These are phyloP conservation scores for Termitomyces sp. DNA, from an alignment of 768 basidiomycete genomes.

Conservation along the genomic window DNA sequence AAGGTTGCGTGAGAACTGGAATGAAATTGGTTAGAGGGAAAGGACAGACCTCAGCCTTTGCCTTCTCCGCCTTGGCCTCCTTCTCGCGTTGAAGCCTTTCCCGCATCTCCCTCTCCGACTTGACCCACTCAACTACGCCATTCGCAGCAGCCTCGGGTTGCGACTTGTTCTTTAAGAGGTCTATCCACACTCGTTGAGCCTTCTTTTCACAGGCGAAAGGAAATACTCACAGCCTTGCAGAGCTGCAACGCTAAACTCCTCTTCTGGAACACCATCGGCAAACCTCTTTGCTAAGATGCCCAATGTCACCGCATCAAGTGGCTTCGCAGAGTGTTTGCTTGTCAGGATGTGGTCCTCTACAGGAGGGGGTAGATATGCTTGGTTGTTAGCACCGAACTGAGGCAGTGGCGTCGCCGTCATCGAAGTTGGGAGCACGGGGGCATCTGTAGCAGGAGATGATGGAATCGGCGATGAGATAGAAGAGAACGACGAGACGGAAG, in stretches of 20 bases:
- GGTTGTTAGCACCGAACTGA: slow-evolving; percentile 51
- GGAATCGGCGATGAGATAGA: slow-evolving; percentile 38
- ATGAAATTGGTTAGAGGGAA: background rate
- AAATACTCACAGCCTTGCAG: slow-evolving; percentile 79
- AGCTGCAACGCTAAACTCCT: slow-evolving; percentile 85
- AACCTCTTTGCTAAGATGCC: slow-evolving; percentile 70
- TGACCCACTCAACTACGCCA: slow-evolving; percentile 67
- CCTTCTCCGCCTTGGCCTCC: slow-evolving; percentile 62
- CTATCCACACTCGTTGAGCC: slow-evolving; percentile 26
- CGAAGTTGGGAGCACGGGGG: slow-evolving; percentile 13
- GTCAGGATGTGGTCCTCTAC: slow-evolving; percentile 52
- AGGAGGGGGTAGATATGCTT: slow-evolving; percentile 59
- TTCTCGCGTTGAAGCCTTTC: slow-evolving; percentile 71
- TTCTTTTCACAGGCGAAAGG: slow-evolving; percentile 13
- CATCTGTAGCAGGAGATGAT: slow-evolving; percentile 24
- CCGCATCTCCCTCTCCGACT: slow-evolving; percentile 66
- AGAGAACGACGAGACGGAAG: slow-evolving; percentile 22
- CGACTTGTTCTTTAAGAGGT: slow-evolving; percentile 80
- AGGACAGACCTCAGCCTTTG: slow-evolving; percentile 57
- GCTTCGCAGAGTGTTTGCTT: slow-evolving; percentile 57
- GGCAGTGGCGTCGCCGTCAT: slow-evolving; percentile 20
- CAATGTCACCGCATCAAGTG: slow-evolving; percentile 59
- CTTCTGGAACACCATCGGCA: slow-evolving; percentile 77
- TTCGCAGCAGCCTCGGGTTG: slow-evolving; percentile 71
- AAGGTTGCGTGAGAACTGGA: slow-evolving; percentile 1